phyloP scores from a whole-genome alignment of 2,329 filamentous ascomycete genomes.

The Ophiostoma ips region DNA sequence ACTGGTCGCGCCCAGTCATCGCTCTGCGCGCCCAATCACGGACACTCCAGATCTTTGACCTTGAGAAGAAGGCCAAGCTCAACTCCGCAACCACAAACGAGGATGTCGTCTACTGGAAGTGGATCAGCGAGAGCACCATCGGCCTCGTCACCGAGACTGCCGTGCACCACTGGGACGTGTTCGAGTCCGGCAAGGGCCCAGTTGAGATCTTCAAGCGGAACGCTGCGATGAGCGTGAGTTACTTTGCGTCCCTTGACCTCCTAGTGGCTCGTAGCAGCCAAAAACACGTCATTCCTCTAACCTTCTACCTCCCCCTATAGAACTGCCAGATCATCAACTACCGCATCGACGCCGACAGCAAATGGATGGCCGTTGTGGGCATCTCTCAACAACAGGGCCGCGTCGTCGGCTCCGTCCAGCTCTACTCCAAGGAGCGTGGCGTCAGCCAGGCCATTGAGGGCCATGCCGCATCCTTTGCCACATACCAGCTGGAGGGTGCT shows the following conservation, averaged over 20 bases:
- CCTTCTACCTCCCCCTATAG: conserved; percentile 30
- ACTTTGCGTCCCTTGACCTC: not conserved
- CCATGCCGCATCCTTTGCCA: conserved; percentile 89
- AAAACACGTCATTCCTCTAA: not conserved
- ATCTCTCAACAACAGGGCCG: conserved; percentile 89
- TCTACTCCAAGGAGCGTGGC: conserved; percentile 89
- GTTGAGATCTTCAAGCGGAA: conserved; percentile 93
- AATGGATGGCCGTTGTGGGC: conserved; percentile 96
- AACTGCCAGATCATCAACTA: conserved; percentile 99
- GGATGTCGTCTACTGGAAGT: conserved; percentile 98
- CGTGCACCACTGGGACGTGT: conserved; percentile 97
- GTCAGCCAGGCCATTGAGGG: conserved; percentile 98
- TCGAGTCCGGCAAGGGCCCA: conserved; percentile 66
- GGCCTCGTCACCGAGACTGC: conserved; percentile 82
- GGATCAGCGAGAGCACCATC: conserved; percentile 80
- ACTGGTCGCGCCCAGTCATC: conserved; percentile 92
- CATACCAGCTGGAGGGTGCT: conserved; percentile 75
- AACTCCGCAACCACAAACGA: conserved; percentile 95
- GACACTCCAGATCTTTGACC: conserved; percentile 95
- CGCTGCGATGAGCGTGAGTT: conserved; percentile 66
- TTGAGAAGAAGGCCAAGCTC: conserved; percentile 83
- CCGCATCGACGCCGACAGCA: conserved; percentile 84
- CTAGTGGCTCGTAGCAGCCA: no score
- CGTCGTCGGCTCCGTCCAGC: conserved; percentile 90
- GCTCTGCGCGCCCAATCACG: conserved; percentile 87